Percentiles rank a stretch among this genome's conserved stretches.
phyloP scores from a whole-genome alignment of 164 flowering plant species.

The Kingdonia uniflora region DNA sequence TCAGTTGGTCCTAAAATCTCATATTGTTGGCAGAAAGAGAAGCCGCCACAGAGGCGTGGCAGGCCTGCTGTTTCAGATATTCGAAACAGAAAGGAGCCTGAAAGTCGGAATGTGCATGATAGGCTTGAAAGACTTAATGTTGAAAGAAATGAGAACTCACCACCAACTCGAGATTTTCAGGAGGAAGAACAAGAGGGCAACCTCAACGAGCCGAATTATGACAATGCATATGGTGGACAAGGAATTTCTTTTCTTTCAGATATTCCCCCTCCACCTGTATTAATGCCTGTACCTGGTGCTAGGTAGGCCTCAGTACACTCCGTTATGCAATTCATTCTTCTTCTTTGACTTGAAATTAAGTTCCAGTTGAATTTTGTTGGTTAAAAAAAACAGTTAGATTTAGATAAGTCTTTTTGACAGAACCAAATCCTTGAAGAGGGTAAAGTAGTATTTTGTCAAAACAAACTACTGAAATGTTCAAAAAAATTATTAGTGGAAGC shows the following conservation, averaged over 20 bases:
- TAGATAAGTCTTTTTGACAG: too few relatives aligned
- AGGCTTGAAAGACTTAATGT: slow-evolving; percentile 36
- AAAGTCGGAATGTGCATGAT: slow-evolving; percentile 53
- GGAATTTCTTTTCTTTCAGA: slow-evolving; percentile 79
- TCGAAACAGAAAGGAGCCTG: slow-evolving; percentile 69
- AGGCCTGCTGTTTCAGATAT: slow-evolving; percentile 37
- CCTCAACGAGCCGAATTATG: slow-evolving; percentile 66
- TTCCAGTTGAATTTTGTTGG: too few relatives aligned
- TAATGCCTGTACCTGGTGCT: slow-evolving; percentile 99
- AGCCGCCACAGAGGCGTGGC: slow-evolving; percentile 34
- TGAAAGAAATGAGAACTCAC: slow-evolving; percentile 64
- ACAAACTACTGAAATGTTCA: too few relatives aligned
- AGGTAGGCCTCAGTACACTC: slow-evolving; percentile 45
- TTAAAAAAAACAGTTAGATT: too few relatives aligned
- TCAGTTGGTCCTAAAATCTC: too few relatives aligned
- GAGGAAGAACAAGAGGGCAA: slow-evolving; percentile 56
- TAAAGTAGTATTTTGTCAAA: too few relatives aligned
- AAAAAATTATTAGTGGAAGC: too few relatives aligned
- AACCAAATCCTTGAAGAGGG: too few relatives aligned
- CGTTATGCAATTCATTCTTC: too few relatives aligned
- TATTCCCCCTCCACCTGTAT: slow-evolving; percentile 77
- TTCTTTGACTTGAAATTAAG: too few relatives aligned
- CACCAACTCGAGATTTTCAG: slow-evolving; percentile 39
- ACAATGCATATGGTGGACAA: slow-evolving; percentile 58
- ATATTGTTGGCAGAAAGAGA: slow-evolving; percentile 65